Evolutionary conservation across 176 grass and related monocot genomes (phyloP), one percentile per base, ranked within the genome.

Genomic region (Panicum miliaceum): DNA sequence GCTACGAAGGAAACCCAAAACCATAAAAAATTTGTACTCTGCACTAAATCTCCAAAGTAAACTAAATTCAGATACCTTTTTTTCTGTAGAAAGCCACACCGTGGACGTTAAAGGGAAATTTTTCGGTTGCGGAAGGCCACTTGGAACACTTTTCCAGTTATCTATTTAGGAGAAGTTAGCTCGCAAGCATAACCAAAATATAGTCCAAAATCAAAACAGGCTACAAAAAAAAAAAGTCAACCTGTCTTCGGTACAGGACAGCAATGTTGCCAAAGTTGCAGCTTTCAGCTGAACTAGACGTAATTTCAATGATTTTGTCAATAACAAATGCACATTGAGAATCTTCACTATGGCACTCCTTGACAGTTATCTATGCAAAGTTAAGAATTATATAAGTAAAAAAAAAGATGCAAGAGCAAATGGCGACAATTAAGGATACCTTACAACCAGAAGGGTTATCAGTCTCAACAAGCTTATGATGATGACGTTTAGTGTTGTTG

Each of bases 81-180:
- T 98, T 98, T 82, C 95, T 88, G 76, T 98, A 98, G 85, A 98
- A 95, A 79, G 90, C 95, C 58, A 95, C 95, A 62, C 95, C 95
- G 78, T 98, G 95, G 77, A 92, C 19, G 77, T 98, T 98, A 82
- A 98, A 98, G 66, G 92, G 95, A 86, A 86, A 98, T 98, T 93
- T 95, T 98, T 83, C 95, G 92, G 79, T 98, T 90, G 68, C 92
- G 95, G 67, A 98, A 98, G 41, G 84, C 87, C 57, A 81, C 72
- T 83, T 98, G 95, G 74, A 98, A 98, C n/a, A 87, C 56, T 93
- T 95, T 98, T n/a, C 95, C 95, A 89, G 95, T 91, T 76, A 98
- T 78, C 95, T 95, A 79, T 53, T 38, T 85, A 45, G 73, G 73
- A 77, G 16, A 64, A 79, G 18, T 86, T 57, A 92, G 41, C 75